Percentiles rank a stretch among this genome's conserved stretches.
These are phyloP conservation scores for Blastobotrys illinoisensis DNA, from an alignment of 1,139 yeast genomes.

Conservation along the genomic window DNA sequence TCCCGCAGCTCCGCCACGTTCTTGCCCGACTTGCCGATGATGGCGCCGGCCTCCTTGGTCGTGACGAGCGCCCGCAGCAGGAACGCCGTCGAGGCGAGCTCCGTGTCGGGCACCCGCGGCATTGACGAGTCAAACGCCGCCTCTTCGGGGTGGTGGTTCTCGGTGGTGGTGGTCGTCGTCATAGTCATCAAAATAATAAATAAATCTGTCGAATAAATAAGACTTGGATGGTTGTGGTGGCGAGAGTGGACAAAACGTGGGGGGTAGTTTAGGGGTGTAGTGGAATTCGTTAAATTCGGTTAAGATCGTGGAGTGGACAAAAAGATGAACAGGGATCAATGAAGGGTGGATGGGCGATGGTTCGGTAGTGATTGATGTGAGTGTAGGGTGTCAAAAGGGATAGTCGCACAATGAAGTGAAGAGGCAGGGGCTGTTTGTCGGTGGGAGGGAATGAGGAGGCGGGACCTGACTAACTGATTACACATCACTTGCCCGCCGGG, in stretches of 20 bases:
- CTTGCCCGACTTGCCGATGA: constrained; percentile 82
- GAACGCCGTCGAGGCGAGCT: constrained; percentile 11
- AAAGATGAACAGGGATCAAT: background rate
- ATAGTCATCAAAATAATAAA: background rate
- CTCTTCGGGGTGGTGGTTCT: background rate
- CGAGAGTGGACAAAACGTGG: too few species aligned
- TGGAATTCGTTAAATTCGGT: too few species aligned
- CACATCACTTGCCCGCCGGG: background rate
- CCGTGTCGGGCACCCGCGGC: background rate
- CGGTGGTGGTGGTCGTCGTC: background rate
- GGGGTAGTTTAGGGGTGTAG: too few species aligned
- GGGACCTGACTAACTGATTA: background rate
- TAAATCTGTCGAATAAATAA: too few species aligned
- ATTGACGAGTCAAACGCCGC: background rate
- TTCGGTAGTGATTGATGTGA: background rate
- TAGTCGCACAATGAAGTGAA: background rate
- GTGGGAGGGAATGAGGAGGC: background rate
- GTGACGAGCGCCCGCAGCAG: constrained; percentile 63
- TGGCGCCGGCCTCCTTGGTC: constrained; percentile 85
- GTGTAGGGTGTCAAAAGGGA: background rate
- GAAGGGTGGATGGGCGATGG: background rate
- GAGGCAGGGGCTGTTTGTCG: background rate
- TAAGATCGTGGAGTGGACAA: background rate
- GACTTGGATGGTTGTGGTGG: background rate
- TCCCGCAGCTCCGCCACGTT: constrained; percentile 76